Base-by-base conservation (phyloP, 352 stramenopile species). In the Globisporangium nodosum region DNA sequence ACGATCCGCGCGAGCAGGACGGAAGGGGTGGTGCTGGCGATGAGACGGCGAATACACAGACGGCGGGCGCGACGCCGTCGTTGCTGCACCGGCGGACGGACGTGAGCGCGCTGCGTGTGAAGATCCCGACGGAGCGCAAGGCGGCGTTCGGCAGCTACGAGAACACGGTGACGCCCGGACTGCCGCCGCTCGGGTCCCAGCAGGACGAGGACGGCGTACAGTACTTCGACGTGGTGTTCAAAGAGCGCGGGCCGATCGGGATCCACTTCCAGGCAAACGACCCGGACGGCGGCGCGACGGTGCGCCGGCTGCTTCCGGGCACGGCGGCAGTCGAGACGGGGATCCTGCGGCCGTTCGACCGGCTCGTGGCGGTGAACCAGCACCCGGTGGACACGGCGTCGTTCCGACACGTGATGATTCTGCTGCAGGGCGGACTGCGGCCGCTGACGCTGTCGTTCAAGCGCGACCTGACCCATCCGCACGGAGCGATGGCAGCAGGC, bases 211-310 rank as follows among this genome's bases (percentile, higher is more conserved):
- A 43, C 47, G 71, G 42, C 48, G 16, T 48, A 47, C 60, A 52
- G 50, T 65, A 68, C 53, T 74, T 88, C 35, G 76, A 94, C 20
- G 80, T 94, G 3, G 71, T 88, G 20, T 94, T 94, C 66, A 58
- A 86, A 46, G 81, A 90, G 39, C 74, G 71, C 18, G 77, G 82
- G 0, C 73, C 78, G 3, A 90, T 94, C 43, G 85, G 85, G 5
- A 90, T 94, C 18, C 77, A 90, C 61, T 94, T 94, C 50, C 78
- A 92, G 64, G 81, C 82, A 0, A 92, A 90, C 59, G 60, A 74
- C 0, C 82, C 77, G 1, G 85, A 94, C 48, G 60, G 63, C 13
- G 82, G 85, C 5, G 85, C 85, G 5, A 84, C 66, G 1, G 81
- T 92, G 6, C 74, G 77, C 12, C 75, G 68, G 21, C 56, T 92